These are phyloP conservation scores for Pseudozyma sp. DNA, from an alignment of 1,284 basidiomycete genomes.

Conservation along the genomic window DNA sequence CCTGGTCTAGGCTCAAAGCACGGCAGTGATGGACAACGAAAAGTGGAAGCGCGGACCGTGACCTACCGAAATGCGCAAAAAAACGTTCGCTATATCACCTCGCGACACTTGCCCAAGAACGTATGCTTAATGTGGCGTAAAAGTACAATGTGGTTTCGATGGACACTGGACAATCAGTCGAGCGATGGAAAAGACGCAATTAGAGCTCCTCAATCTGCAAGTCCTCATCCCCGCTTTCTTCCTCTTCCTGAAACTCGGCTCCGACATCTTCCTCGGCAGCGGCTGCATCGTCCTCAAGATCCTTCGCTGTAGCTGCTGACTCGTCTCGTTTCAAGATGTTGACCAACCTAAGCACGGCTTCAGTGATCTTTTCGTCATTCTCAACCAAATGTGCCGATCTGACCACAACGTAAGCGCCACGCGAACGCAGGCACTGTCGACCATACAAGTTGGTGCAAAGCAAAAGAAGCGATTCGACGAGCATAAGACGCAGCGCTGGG, in stretches of 20 bases:
- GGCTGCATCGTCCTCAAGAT: slow-evolving; percentile 49
- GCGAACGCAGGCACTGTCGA: slow-evolving; percentile 80
- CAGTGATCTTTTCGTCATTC: slow-evolving; percentile 76
- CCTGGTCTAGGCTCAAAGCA: neutral
- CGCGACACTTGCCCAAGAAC: neutral
- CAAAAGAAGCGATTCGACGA: slow-evolving; percentile 88
- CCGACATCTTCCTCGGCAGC: slow-evolving; percentile 46
- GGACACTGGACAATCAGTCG: neutral
- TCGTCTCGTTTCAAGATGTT: slow-evolving; percentile 68
- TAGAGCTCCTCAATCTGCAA: slow-evolving; percentile 65
- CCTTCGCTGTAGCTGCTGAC: slow-evolving; percentile 53
- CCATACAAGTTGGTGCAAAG: slow-evolving; percentile 90
- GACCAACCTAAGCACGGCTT: slow-evolving; percentile 65
- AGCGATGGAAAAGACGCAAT: slow-evolving; percentile 1
- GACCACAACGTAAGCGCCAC: slow-evolving; percentile 90
- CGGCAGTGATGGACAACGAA: neutral
- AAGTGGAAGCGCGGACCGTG: neutral
- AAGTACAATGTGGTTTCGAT: slow-evolving; percentile 28
- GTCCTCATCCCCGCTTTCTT: slow-evolving; percentile 56
- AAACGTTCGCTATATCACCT: neutral
- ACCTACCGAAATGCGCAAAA: neutral
- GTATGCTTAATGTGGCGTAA: slow-evolving; percentile 8
- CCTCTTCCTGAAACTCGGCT: slow-evolving; percentile 42
- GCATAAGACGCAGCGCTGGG: slow-evolving; percentile 80
- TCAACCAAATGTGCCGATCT: slow-evolving; percentile 84